Base-by-base conservation (phyloP, 805 yeast genomes). In the Pichia phayaonensis region DNA sequence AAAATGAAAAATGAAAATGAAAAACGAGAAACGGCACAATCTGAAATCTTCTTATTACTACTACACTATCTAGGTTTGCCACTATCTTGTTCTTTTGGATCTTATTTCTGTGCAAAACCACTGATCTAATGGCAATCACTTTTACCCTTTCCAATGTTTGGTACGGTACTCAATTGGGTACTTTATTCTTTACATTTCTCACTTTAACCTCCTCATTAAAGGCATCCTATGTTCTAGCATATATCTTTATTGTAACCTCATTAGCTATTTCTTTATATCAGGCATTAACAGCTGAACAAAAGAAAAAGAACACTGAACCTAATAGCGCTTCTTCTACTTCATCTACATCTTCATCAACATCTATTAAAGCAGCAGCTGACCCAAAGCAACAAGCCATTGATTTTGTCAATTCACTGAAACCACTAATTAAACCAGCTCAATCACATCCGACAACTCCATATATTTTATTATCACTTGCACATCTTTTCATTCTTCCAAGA, bases 211-310 rank as follows among this genome's bases (percentile, higher is more conserved):
- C 45, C 58, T 65, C 47, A 56, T 72, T 74, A 44, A 48, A 58
- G 13, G 55, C 70, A 49, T 75, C 83, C 71, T 87, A 87, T 70
- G 74, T 78, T 46, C 58, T 76, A 49, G 74, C 84, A 1, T 81
- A 80, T 54, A 41, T 84, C 11, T 85, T 90, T 11, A 84, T 84
- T 10, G 63, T 86, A 40, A 78, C 75, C 55, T 81, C 95, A 22
- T 89, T 88, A 64, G 87, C 87, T 24, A 79, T 90, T 54, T 85
- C 89, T 52, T 67, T 85, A 29, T 81, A 72, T 64, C 90, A 90
- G 66, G 73, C 77, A 45, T 72, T 45, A 18, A 42, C 26, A 21
- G 29, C 50, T 12, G 36, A 42, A 72, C 59, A 60, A 66, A 52
- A 66, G 62, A 48, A 67, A 65, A 60, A 59, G 60, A 43, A 43